Percentiles rank a stretch among this genome's conserved stretches.
phyloP scores from a whole-genome alignment of 2,329 filamentous ascomycete species.

The Alternaria rosae region DNA sequence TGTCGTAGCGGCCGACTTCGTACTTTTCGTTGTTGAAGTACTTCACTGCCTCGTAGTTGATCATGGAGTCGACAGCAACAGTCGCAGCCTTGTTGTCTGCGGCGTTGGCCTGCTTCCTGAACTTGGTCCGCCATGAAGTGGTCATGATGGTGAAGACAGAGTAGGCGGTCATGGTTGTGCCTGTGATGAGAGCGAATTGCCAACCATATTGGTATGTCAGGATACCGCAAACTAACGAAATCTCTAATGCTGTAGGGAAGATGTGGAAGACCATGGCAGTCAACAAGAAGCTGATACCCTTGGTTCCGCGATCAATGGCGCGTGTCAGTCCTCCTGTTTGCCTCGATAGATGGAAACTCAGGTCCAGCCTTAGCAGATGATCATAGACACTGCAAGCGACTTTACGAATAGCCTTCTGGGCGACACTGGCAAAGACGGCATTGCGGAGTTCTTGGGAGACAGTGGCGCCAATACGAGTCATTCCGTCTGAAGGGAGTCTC shows the following conservation, averaged over 20 bases:
- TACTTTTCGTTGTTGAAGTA: conserved; percentile 99
- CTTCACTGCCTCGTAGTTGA: conserved; percentile 99
- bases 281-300: conserved; percentile 95
- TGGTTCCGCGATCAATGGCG: conserved; percentile 95
- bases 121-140: conserved; percentile 96
- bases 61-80: conserved; percentile 92
- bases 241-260: conserved; percentile 90
- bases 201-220: conserved; percentile 94
- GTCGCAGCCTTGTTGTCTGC: conserved; percentile 96
- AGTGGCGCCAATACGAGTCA: conserved; percentile 85
- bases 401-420: conserved; percentile 91
- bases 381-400: conserved; percentile 94
- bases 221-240: conserved; percentile 94
- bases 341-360: conserved; percentile 91
- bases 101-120: conserved; percentile 91
- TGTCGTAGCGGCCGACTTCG: conserved; percentile 89
- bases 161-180: conserved; percentile 89
- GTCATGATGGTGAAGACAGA: conserved; percentile 97
- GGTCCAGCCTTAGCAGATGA: conserved; percentile 85
- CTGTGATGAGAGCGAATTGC: conserved; percentile 90
- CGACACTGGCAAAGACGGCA: conserved; percentile 94
- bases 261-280: conserved; percentile 99
- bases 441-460: conserved; percentile 94
- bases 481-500: conserved; percentile 67
- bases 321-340: conserved; percentile 94